A percentile compares a stretch with the other conserved stretches of the same genome.
phyloP scores from a whole-genome alignment of 2,329 filamentous ascomycete species.

The Magnaporthales sp. region DNA sequence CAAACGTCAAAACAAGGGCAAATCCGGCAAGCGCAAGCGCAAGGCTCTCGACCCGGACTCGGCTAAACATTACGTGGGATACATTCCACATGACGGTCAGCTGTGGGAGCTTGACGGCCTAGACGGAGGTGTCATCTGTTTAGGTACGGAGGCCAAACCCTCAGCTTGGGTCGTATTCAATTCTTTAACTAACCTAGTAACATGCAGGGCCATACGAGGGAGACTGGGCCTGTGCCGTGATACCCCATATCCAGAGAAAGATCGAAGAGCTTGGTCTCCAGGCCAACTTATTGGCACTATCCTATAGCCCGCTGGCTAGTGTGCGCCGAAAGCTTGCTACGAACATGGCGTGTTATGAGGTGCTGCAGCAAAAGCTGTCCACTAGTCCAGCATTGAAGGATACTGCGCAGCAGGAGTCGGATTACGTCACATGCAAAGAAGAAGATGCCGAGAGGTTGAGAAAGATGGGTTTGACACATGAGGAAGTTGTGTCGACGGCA shows the following conservation, averaged over 20 bases:
- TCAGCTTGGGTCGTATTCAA: background rate
- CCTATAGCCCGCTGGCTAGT: slow-evolving; percentile 51
- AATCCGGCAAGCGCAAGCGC: slow-evolving; percentile 16
- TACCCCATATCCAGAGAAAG: slow-evolving; percentile 7
- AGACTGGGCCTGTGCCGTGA: slow-evolving; percentile 3
- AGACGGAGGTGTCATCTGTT: slow-evolving; percentile 57
- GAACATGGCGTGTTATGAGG: slow-evolving; percentile 29
- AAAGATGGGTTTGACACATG: slow-evolving; percentile 20
- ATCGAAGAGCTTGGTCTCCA: background rate
- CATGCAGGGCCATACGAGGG: background rate
- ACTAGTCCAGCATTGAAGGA: slow-evolving; percentile 4
- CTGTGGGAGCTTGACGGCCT: slow-evolving; percentile 90
- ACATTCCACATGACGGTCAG: slow-evolving; percentile 63
- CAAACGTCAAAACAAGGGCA: slow-evolving; percentile 2
- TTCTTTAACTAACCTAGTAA: background rate
- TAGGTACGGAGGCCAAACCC: slow-evolving; percentile 36
- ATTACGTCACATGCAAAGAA: slow-evolving; percentile 9
- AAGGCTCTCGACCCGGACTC: slow-evolving; percentile 40
- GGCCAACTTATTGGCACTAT: slow-evolving; percentile 62
- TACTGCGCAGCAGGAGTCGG: background rate
- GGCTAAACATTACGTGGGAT: slow-evolving; percentile 86
- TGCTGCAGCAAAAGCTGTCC: slow-evolving; percentile 24
- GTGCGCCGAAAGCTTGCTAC: slow-evolving; percentile 37
- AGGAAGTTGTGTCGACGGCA: slow-evolving; percentile 15
- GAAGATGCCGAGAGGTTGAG: slow-evolving; percentile 11